These are phyloP conservation scores for Colletotrichum theobromicola DNA, from an alignment of 2,329 filamentous ascomycete genomes.

Conservation along the genomic window DNA sequence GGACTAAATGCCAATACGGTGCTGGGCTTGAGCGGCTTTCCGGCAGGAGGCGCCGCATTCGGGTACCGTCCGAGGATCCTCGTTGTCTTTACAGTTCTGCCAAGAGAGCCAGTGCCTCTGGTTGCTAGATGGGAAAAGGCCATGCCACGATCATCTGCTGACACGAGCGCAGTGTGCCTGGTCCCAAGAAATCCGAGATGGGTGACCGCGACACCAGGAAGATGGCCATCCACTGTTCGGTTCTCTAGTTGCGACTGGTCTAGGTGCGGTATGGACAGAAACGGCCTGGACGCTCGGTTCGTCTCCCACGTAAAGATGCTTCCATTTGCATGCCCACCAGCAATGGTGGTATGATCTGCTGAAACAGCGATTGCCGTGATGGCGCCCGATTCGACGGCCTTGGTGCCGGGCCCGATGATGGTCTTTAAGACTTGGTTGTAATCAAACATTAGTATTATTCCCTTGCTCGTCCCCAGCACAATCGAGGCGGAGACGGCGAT, in stretches of 20 bases:
- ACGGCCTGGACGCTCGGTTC: slow-evolving; percentile 79
- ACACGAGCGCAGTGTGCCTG: slow-evolving; percentile 91
- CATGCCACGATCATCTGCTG: slow-evolving; percentile 94
- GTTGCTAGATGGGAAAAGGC: slow-evolving; percentile 97
- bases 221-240: slow-evolving; percentile 80
- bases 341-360: slow-evolving; percentile 91
- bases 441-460: slow-evolving; percentile 94
- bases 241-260: slow-evolving; percentile 68
- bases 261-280: slow-evolving; percentile 83
- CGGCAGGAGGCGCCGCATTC: slow-evolving; percentile 63
- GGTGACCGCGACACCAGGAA: slow-evolving; percentile 77
- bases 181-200: slow-evolving; percentile 96
- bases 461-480: slow-evolving; percentile 90
- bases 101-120: slow-evolving; percentile 85
- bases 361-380: slow-evolving; percentile 89
- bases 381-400: slow-evolving; percentile 89
- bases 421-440: slow-evolving; percentile 95
- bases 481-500: slow-evolving; percentile 87
- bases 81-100: slow-evolving; percentile 85
- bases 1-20: slow-evolving; percentile 92
- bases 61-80: slow-evolving; percentile 93
- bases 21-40: slow-evolving; percentile 83
- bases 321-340: slow-evolving; percentile 86
- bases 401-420: slow-evolving; percentile 92
- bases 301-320: slow-evolving; percentile 98